Evolutionary conservation across 768 basidiomycete species (phyloP).

Genomic region (Termitomyces sp.): DNA sequence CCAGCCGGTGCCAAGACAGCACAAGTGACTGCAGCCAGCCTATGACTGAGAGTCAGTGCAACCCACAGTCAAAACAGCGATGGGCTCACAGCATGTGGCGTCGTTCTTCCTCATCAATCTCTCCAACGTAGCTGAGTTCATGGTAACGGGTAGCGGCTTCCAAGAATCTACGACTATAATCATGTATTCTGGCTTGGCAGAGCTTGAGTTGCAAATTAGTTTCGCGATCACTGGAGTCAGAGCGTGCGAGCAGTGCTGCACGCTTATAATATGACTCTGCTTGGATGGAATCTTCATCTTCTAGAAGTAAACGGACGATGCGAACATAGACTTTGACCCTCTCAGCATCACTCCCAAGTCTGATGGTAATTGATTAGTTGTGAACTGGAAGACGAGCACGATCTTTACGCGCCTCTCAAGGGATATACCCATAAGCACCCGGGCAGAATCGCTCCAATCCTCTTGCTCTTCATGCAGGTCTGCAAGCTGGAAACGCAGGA

Average conservation of each 20-base stretch:
- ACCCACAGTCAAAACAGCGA: not conserved
- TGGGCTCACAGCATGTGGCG: constrained; percentile 77
- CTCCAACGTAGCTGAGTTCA: constrained; percentile 86
- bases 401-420: constrained; percentile 70
- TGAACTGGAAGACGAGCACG: not conserved
- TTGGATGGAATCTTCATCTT: constrained; percentile 95
- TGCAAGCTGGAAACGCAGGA: constrained; percentile 83
- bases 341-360: constrained; percentile 71
- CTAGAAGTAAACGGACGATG: constrained; percentile 88
- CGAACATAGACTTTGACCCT: constrained; percentile 90
- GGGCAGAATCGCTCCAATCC: constrained; percentile 91
- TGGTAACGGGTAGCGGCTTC: constrained; percentile 95
- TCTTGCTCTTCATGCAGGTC: constrained; percentile 86
- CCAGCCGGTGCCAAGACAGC: constrained; percentile 97
- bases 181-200: constrained; percentile 91
- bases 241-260: constrained; percentile 84
- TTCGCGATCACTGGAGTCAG: constrained; percentile 64
- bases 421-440: constrained; percentile 88
- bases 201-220: constrained; percentile 83
- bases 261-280: constrained; percentile 99
- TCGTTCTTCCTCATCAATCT: constrained; percentile 93
- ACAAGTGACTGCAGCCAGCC: constrained; percentile 89
- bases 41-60: constrained; percentile 21
- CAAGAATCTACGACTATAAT: constrained; percentile 87
- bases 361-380: constrained; percentile 21